These are phyloP conservation scores for Leishmania major DNA, from an alignment of 208 protist genomes.

Conservation along the genomic window DNA sequence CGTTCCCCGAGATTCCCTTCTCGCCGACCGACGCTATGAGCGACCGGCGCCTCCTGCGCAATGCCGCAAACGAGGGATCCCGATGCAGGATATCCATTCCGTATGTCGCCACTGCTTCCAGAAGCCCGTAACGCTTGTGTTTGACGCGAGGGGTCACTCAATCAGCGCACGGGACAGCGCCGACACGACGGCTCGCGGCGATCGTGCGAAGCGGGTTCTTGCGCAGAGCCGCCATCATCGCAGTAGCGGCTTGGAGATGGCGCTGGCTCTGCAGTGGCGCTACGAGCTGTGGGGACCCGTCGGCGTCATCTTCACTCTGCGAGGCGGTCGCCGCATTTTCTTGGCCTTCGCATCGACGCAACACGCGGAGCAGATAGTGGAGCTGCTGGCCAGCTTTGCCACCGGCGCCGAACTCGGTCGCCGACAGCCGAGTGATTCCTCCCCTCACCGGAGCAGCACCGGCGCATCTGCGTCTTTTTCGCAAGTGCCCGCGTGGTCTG, in stretches of 20 bases:
- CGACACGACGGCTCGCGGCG: not conserved
- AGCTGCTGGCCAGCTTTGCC: conserved; percentile 21
- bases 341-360: conserved; percentile 30
- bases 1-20: conserved; percentile 1
- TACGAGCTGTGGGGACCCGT: conserved; percentile 50
- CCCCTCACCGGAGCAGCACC: not conserved
- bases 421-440: not conserved
- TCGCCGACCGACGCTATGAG: not conserved
- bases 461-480: not conserved
- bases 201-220: not conserved
- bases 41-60: not conserved
- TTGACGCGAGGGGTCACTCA: conserved; percentile 19
- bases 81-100: conserved; percentile 29
- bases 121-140: conserved; percentile 29
- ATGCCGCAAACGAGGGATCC: conserved; percentile 31
- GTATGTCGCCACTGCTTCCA: conserved; percentile 41
- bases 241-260: not conserved
- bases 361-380: conserved; percentile 26
- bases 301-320: conserved; percentile 34
- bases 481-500: not conserved
- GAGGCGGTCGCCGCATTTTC: conserved; percentile 31
- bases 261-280: conserved; percentile 22
- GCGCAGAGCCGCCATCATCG: not conserved
- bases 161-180: not conserved
- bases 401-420: not conserved